A percentile compares a stretch with the other conserved stretches of the same genome.
These are phyloP conservation scores for Chlamydomonas sphaeroides DNA, from an alignment of 139 green algal genomes.

Conservation along the genomic window DNA sequence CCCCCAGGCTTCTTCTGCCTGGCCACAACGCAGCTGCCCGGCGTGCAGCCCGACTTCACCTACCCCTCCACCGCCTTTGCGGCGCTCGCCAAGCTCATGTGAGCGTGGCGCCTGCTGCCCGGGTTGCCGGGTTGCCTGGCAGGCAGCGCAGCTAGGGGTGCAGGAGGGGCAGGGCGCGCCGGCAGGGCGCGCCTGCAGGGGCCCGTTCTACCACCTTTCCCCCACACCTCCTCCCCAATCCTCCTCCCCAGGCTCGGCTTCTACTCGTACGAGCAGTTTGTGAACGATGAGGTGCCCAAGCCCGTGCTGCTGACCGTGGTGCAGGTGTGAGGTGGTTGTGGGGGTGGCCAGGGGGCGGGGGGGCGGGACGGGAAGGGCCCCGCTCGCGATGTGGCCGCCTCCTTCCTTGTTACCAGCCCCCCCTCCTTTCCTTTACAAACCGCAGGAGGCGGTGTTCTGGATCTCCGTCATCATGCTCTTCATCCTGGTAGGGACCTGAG, in stretches of 20 bases:
- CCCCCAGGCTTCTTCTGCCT: constrained; percentile 7
- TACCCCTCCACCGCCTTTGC: constrained; percentile 10
- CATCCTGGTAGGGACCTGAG: background rate
- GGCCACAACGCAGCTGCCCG: constrained; percentile 7
- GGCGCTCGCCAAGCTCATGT: constrained; percentile 6
- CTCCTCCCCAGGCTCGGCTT: background rate
- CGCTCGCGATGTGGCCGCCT: too few species aligned
- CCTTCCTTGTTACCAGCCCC: background rate
- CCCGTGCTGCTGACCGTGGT: background rate
- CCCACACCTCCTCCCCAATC: too few species aligned
- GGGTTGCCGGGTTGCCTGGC: too few species aligned
- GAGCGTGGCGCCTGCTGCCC: too few species aligned
- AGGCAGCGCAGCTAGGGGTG: too few species aligned
- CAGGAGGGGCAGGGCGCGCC: too few species aligned
- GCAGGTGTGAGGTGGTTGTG: background rate
- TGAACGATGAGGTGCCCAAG: background rate
- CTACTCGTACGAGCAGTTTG: constrained; percentile 4
- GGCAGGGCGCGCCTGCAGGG: too few species aligned
- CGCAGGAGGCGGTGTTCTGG: constrained; percentile 14
- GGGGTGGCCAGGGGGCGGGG: background rate
- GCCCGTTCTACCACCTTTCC: too few species aligned
- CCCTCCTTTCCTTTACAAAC: background rate
- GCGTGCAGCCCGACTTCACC: constrained; percentile 8
- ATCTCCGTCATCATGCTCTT: constrained; percentile 4
- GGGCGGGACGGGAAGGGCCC: too few species aligned